Conservation (phyloP, 2,329 filamentous ascomycete genomes). For the Dryadomyces quercivorus region DNA sequence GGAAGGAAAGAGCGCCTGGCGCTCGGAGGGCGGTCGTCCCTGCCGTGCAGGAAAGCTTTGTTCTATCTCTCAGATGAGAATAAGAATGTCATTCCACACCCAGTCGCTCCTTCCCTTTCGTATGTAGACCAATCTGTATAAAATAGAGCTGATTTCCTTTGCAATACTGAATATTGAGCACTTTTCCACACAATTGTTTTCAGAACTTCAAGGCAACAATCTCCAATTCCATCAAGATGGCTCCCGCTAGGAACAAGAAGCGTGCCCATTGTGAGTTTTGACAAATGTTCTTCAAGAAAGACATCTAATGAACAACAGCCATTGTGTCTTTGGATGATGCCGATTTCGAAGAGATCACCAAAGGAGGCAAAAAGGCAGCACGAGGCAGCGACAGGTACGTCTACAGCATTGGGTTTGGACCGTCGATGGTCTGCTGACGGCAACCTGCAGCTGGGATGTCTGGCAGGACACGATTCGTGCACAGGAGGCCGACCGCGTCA, state of each 20-base stretch:
- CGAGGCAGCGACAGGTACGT: neutral
- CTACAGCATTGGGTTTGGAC: neutral
- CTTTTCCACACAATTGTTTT: neutral
- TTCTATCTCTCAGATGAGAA: neutral
- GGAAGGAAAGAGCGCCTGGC: neutral
- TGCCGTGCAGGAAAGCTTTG: neutral
- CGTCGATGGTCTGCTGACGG: neutral
- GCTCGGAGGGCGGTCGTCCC: neutral
- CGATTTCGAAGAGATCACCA: neutral
- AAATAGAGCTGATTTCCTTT: neutral
- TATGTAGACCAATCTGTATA: neutral
- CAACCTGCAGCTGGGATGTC: slow-evolving; percentile 1
- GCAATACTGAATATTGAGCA: neutral
- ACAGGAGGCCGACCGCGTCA: slow-evolving; percentile 10
- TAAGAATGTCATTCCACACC: neutral
- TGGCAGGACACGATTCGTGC: slow-evolving; percentile 7
- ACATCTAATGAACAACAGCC: neutral
- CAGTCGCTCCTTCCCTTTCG: neutral
- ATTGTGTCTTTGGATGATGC: neutral
- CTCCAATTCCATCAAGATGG: neutral
- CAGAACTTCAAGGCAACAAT: neutral
- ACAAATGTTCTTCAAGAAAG: neutral
- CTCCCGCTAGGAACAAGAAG: slow-evolving; percentile 4
- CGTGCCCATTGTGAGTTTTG: slow-evolving; percentile 1
- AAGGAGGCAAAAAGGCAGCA: neutral